A percentile compares a stretch with the other conserved stretches of the same genome.
Evolutionary conservation across 2,329 filamentous ascomycete genomes (phyloP).

Genomic region (Pestalotiopsis sp.): DNA sequence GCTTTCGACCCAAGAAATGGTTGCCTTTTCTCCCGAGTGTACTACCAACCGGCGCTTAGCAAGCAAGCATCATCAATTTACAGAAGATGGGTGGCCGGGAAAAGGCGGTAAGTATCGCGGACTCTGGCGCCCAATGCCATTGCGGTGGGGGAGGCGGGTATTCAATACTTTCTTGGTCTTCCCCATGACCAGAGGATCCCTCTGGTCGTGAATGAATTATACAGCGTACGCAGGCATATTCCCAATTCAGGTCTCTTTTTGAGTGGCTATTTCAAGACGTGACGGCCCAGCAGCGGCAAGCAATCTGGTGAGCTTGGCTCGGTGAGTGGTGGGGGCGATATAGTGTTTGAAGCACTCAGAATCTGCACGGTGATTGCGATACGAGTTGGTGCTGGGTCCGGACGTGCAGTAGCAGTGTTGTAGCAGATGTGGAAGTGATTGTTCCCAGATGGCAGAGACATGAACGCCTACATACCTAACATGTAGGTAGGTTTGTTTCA

Average conservation of each 20-base stretch:
- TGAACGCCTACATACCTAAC: background rate
- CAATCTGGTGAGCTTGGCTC: background rate
- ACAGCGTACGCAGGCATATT: background rate
- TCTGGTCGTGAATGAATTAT: background rate
- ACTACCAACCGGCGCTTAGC: background rate
- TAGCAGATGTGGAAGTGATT: no score
- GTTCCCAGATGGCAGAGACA: background rate
- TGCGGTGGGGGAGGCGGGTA: conserved; percentile 19
- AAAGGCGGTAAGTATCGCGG: conserved; percentile 14
- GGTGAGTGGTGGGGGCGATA: background rate
- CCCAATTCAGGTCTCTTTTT: background rate
- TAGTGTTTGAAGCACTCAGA: background rate
- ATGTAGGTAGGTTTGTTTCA: background rate
- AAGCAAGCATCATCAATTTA: background rate
- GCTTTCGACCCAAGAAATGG: background rate
- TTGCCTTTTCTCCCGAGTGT: background rate
- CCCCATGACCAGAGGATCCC: background rate
- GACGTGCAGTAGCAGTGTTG: background rate
- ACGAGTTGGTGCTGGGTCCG: background rate
- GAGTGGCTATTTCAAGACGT: conserved; percentile 4
- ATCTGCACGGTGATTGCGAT: background rate
- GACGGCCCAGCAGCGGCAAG: background rate
- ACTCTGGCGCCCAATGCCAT: conserved; percentile 18
- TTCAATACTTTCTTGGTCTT: conserved; percentile 10
- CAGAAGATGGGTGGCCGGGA: background rate